phyloP scores from a whole-genome alignment of 148 eudicot species.

The Rhododendron williamsianum region DNA sequence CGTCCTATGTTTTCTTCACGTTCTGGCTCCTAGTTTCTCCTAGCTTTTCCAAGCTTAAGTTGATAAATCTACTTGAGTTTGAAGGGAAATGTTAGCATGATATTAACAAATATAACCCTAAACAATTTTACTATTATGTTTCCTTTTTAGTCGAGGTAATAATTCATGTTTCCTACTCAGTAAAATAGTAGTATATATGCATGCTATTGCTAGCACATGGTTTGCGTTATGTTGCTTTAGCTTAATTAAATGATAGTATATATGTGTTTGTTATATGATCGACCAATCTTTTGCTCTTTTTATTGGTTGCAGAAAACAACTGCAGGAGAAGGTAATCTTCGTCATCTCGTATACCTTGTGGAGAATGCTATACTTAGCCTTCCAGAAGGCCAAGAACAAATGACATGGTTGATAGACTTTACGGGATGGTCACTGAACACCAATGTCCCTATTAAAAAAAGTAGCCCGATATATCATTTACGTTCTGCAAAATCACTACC shows the following conservation, averaged over 20 bases:
- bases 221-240: not conserved
- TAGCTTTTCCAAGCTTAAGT: no score
- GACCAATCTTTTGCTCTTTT: not conserved
- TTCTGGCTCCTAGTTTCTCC: no score
- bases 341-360: constrained; percentile 74
- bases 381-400: constrained; percentile 85
- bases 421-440: constrained; percentile 69
- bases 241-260: not conserved
- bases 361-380: constrained; percentile 86
- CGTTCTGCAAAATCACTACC: constrained; percentile 85
- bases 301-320: constrained; percentile 50
- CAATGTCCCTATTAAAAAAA: constrained; percentile 50
- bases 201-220: not conserved
- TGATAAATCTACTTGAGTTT: no score
- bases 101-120: no score
- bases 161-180: not conserved
- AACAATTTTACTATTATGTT: not conserved
- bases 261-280: not conserved
- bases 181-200: not conserved
- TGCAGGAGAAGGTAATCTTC: constrained; percentile 67
- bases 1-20: no score
- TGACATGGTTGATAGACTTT: constrained; percentile 92
- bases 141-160: not conserved
- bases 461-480: constrained; percentile 64
- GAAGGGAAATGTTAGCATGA: not conserved